Evolutionary conservation across 208 protist species (phyloP), one percentile per base, ranked within the genome.

Genomic region (Borovskyia barvae): DNA sequence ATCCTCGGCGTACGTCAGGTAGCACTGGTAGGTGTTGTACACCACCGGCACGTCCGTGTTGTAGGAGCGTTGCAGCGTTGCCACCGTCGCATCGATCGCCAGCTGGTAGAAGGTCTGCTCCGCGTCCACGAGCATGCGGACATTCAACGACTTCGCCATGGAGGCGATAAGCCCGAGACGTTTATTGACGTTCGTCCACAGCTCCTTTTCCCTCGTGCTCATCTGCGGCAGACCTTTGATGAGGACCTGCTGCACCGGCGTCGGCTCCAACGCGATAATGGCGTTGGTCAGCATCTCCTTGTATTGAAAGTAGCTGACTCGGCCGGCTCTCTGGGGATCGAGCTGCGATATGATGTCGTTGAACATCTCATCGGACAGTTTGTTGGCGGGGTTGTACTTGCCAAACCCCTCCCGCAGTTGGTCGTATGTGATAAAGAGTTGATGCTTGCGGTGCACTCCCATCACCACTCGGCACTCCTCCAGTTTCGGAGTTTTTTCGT

Each of bases 11-110:
- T 98, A 93, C 45, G 87, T 97, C 47, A 98, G 80, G 72, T 99
- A 99, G 78, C 91, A 97, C 77, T 99, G 97, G 72, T 98, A 98
- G 25, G 97, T 99, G 73, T 98, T 98, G 79, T 95, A 98, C 41
- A 99, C 82, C 28, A 90, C 74, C n/a, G 96, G 82, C 25, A 81
- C 67, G 15, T 97, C 48, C 28, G 60, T 75, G 76, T 99, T 99
- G 82, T 88, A 98, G 48, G 80, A 58, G n/a, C 71, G 64, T 79
- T 97, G 87, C 30, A 98, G 75, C 32, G 80, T 57, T 11, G 90
- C 52, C 24, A 84, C 82, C 32, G 98, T 84, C 61, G 85, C 77
- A 71, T 98, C 97, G 69, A 99, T 98, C 54, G 94, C 94, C 32
- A 94, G 74, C 76, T 98, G 97, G 58, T 98, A 94, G 66, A 97